Base-by-base conservation (phyloP, 2,329 filamentous ascomycete species). In the Cercospora nicotianae region DNA sequence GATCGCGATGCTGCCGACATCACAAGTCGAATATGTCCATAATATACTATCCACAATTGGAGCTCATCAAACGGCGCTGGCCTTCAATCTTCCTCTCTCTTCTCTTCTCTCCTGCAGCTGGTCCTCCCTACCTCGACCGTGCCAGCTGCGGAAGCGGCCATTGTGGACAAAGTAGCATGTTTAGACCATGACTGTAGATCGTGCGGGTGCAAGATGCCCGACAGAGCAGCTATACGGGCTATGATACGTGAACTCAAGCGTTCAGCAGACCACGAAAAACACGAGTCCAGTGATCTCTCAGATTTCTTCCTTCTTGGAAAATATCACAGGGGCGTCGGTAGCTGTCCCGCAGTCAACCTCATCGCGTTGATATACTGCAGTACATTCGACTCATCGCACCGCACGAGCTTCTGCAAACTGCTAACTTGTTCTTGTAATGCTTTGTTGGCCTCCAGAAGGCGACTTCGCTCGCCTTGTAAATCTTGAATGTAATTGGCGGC, bases 401-500 rank as follows among this genome's bases (percentile, higher is more conserved):
- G 81, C 61, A 83, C 78, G n/a, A 83, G 74, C 36, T 79, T 79
- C 70, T 83, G 80, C 2, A 83, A 75, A 42, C 78, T 79, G 66
- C 79, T 79, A 59, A 83, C 75, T 28, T 81, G 75, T 16, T 78
- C 76, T 67, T 77, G 73, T 18, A 83, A 72, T 1, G 80, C 66
- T 58, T 77, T 75, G 45, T 81, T 81, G 66, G 81, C 80, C 8
- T 81, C 77, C 1, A 76, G 73, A 6, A 81, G 65, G 18, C 73
- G 73, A 69, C 78, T 77, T 72, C 80, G 80, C 65, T 83, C 81
- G 51, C 79, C 80, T 70, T 82, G 80, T 72, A 81, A 78, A 66
- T 81, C 79, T 72, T 81, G 80, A 76, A 83, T 82, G 72, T 83
- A 81, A 3, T 79, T 79, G n/a, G 80, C 81, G 7, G 82, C 81